Base-by-base conservation (phyloP, 768 basidiomycete genomes). In the Lentinula raphanica region DNA sequence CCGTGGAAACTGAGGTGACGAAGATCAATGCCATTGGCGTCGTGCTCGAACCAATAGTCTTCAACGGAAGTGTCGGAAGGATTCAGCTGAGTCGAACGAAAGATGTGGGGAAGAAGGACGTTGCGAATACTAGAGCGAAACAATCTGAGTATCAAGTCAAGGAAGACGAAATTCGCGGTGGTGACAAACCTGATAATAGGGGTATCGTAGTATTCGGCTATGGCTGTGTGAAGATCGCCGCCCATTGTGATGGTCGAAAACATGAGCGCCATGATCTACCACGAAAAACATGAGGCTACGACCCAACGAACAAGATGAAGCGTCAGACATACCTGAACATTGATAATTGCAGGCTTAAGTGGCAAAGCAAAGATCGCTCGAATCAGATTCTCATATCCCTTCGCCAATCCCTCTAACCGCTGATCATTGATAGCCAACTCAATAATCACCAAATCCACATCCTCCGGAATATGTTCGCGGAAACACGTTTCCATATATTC, bases 401-500 rank as follows among this genome's bases (percentile, higher is more conserved):
- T 36, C 7, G 51, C 51, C 15, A 53, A 39, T 13, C 21, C 23
- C 21, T 53, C 51, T n/a, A 53, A 28, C 15, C 51, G 51, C 25
- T 35, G 35, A 27, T 53, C 51, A 36, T 53, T 53, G 11, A 53
- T 53, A 4, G 51, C 51, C 19, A 53, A 35, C 36, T 53, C 51
- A 27, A 53, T 53, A 11, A 53, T 38, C 7, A 53, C 51, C 51
- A 53, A 23, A 39, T 53, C 51, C 51, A 53, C 51, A 23, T 53
- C 51, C 27, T 53, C 36, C 5, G 51, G 51, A 12, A 53, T 53
- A 11, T 53, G 51, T 38, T 53, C 51, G 3, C 35, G 8, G 19
- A 53, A 53, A 53, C 51, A 53, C 15, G 51, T 53, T 23, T 53
- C 51, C 51, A 53, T 53, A 28, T 53, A 53, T n/a, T 53, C 51